Percentiles rank a stretch among this genome's conserved stretches.
phyloP scores from a whole-genome alignment of 345 rosid species.

The Ricinus communis region DNA sequence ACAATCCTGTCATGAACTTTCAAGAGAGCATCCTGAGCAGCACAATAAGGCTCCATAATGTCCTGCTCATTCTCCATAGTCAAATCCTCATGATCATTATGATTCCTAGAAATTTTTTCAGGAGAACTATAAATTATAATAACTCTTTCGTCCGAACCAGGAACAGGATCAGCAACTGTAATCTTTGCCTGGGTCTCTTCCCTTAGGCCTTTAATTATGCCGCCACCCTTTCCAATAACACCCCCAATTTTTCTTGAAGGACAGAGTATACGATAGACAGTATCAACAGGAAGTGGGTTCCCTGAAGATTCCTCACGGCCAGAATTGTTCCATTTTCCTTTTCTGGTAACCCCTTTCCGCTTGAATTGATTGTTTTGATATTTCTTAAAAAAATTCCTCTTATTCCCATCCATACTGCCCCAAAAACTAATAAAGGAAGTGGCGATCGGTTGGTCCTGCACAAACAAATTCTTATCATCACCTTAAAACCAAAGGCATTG shows the following conservation, averaged over 20 bases:
- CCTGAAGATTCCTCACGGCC: conserved; percentile 32
- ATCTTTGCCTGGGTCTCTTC: conserved; percentile 55
- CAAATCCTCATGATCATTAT: conserved; percentile 25
- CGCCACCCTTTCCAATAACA: conserved; percentile 62
- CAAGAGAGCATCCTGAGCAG: conserved; percentile 64
- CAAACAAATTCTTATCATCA: not conserved
- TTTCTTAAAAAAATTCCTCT: conserved; percentile 44
- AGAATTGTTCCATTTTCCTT: conserved; percentile 35
- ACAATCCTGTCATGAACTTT: conserved; percentile 53
- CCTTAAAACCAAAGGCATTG: conserved; percentile 8
- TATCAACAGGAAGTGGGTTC: conserved; percentile 41
- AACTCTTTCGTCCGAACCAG: conserved; percentile 64
- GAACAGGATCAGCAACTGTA: conserved; percentile 49
- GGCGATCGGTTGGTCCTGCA: conserved; percentile 1
- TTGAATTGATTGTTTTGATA: conserved; percentile 38
- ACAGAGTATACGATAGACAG: conserved; percentile 56
- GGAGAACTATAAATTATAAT: conserved; percentile 51
- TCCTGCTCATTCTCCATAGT: conserved; percentile 29
- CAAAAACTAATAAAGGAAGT: conserved; percentile 3
- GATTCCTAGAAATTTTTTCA: conserved; percentile 24
- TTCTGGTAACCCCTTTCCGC: conserved; percentile 40
- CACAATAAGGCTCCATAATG: conserved; percentile 42
- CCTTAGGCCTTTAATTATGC: conserved; percentile 48
- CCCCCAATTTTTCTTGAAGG: conserved; percentile 60
- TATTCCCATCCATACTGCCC: conserved; percentile 44